Conservation (phyloP, 192 early-diverging fungal genomes). For the Coemansia sp. region DNA sequence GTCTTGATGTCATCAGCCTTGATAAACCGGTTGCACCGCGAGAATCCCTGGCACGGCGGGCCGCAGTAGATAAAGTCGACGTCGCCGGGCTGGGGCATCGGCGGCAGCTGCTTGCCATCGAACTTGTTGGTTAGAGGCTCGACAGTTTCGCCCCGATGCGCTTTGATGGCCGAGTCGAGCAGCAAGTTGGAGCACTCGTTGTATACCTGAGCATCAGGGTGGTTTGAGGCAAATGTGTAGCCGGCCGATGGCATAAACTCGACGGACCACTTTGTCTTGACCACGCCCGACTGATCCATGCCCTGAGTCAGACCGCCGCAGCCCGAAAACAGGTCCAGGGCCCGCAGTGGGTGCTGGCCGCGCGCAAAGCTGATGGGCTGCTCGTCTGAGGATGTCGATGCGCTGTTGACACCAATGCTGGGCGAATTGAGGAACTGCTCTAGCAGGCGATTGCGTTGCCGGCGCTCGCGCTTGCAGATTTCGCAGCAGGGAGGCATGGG, state of each 20-base stretch:
- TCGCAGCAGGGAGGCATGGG: slow-evolving; percentile 22
- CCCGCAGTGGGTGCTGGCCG: slow-evolving; percentile 48
- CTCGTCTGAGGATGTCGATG: background rate
- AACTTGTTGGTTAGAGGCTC: slow-evolving; percentile 49
- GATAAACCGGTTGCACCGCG: slow-evolving; percentile 61
- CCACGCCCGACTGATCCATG: slow-evolving; percentile 59
- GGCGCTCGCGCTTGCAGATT: slow-evolving; percentile 40
- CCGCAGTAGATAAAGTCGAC: slow-evolving; percentile 78
- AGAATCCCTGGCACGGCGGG: slow-evolving; percentile 76
- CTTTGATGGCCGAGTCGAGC: slow-evolving; percentile 64
- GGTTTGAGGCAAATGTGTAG: slow-evolving; percentile 64
- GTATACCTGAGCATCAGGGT: slow-evolving; percentile 62
- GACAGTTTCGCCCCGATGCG: slow-evolving; percentile 38
- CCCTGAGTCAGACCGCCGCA: slow-evolving; percentile 72
- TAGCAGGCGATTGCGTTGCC: slow-evolving; percentile 11
- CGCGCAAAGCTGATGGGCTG: slow-evolving; percentile 24
- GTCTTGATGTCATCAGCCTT: slow-evolving; percentile 72
- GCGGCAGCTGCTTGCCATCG: slow-evolving; percentile 35
- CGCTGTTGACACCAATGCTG: background rate
- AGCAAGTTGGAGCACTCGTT: slow-evolving; percentile 67
- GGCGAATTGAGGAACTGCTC: slow-evolving; percentile 19
- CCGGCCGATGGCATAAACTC: slow-evolving; percentile 66
- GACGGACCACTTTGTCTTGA: slow-evolving; percentile 67
- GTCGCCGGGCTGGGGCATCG: slow-evolving; percentile 65
- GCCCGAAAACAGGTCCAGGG: slow-evolving; percentile 71